Percentiles rank a stretch among this genome's conserved stretches.
phyloP scores from a whole-genome alignment of 805 yeast species.

The Yarrowia osloensis region DNA sequence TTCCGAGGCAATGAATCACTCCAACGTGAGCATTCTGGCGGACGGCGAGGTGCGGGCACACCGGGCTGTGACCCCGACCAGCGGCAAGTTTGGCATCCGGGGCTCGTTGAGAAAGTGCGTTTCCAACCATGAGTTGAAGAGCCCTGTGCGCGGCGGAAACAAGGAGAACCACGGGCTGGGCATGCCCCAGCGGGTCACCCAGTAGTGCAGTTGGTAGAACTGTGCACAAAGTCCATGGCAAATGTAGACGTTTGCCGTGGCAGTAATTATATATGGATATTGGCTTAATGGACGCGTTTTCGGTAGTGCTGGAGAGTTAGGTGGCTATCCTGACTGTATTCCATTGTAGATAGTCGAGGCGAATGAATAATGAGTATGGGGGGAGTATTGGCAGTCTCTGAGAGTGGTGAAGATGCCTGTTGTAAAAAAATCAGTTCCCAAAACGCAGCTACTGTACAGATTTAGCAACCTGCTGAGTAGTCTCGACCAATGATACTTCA shows the following conservation, averaged over 20 bases:
- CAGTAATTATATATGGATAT: not conserved
- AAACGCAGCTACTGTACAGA: too few species aligned
- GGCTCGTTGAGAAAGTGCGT: constrained; percentile 20
- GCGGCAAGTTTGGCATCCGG: constrained; percentile 14
- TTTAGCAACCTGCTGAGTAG: too few species aligned
- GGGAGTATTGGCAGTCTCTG: too few species aligned
- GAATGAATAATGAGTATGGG: too few species aligned
- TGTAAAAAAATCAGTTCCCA: too few species aligned
- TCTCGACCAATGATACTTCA: too few species aligned
- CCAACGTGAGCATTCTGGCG: not conserved
- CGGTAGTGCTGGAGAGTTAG: too few species aligned
- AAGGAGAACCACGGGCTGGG: constrained; percentile 25
- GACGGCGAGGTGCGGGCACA: not conserved
- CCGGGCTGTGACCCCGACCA: not conserved
- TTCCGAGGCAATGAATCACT: not conserved
- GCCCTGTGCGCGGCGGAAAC: constrained; percentile 1
- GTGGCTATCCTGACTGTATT: too few species aligned
- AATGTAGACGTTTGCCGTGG: not conserved
- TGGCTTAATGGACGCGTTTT: not conserved
- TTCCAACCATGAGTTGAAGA: constrained; percentile 23
- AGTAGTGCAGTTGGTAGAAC: not conserved
- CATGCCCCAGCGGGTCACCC: not conserved
- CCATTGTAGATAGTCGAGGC: too few species aligned
- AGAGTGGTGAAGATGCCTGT: too few species aligned
- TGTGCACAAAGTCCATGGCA: not conserved